phyloP scores from a whole-genome alignment of 2,329 filamentous ascomycete species.

The Microsporum canis region DNA sequence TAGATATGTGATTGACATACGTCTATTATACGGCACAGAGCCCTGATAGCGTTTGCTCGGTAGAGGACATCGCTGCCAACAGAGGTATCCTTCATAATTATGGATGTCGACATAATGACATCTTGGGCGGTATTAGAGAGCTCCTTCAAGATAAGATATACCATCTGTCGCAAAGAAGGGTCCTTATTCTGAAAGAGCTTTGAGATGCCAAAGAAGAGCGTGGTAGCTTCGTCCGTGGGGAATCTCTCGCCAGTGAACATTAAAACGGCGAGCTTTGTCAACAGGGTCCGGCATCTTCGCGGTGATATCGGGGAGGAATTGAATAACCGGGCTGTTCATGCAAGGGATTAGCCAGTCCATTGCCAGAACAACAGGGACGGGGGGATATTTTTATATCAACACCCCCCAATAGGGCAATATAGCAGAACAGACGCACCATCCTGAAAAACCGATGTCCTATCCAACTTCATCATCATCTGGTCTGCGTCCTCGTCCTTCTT shows the following conservation, averaged over 20 bases:
- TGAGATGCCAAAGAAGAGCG: constrained; percentile 96
- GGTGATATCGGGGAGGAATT: constrained; percentile 95
- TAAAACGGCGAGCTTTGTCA: constrained; percentile 93
- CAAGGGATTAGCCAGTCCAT: not conserved
- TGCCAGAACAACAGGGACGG: not conserved
- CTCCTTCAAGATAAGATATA: constrained; percentile 97
- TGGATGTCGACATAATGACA: constrained; percentile 99
- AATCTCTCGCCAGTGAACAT: constrained; percentile 96
- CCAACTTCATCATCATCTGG: constrained; percentile 86
- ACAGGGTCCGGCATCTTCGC: constrained; percentile 89
- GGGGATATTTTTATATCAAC: not conserved
- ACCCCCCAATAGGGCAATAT: not conserved
- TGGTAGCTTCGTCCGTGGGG: constrained; percentile 92
- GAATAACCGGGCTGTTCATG: constrained; percentile 73
- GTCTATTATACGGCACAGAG: constrained; percentile 92
- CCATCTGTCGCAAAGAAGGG: constrained; percentile 95
- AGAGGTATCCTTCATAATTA: constrained; percentile 98
- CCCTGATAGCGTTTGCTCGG: constrained; percentile 89
- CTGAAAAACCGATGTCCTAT: constrained; percentile 95
- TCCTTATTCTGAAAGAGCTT: constrained; percentile 99
- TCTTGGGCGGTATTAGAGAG: constrained; percentile 89
- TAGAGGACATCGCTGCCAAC: constrained; percentile 90
- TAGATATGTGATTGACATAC: constrained; percentile 41
- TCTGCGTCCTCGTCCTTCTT: constrained; percentile 99
- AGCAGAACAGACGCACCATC: constrained; percentile 54